Evolutionary conservation across 129 eudicot species (phyloP), one percentile per base, ranked within the genome.

Genomic region (Arctium minus): DNA sequence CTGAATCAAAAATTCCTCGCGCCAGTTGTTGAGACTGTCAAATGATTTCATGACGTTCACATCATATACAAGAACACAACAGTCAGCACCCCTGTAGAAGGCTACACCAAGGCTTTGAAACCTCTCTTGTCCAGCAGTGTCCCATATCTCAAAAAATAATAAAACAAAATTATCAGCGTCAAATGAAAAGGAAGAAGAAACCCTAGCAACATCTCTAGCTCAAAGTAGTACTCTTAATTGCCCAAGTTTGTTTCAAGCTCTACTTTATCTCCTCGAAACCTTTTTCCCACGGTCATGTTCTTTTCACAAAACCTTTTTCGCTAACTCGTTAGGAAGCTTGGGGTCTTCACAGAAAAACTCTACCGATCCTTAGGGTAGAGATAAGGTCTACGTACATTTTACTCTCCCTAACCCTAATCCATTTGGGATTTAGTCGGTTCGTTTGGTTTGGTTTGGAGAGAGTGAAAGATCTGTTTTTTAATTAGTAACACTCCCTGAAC

Each of bases 21-120:
- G 86, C 94, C 97, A 92, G 81, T 90, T 88, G 87, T 89, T 86
- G n/a, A 92, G 88, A 82, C 87, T 86, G 17, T 90, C 97, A 36
- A 92, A 92, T 74, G 97, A 92, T 85, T 90, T 92, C 88, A 84
- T 70, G 76, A 92, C 93, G 12, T 92, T 92, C 70, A 89, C 93
- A 84, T 92, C 93, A 79, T 92, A 92, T 53, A 91, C 91, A 82
- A 91, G 91, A 73, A 88, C 93, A 82, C 91, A 89, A 78, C 94
- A 91, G 77, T 91, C 94, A 46, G 94, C 92, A 70, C 94, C 94
- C 39, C 94, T 88, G 75, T 91, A 91, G 79, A 88, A 91, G 32
- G 92, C 92, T 74, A 87, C 92, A 48, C 94, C 94, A 80, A 91
- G 94, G 80, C 94, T 91, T 73, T 91, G 95, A 81, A 91, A 91